Evolutionary conservation across 768 basidiomycete genomes (phyloP).

Genomic region (Collybia nuda): DNA sequence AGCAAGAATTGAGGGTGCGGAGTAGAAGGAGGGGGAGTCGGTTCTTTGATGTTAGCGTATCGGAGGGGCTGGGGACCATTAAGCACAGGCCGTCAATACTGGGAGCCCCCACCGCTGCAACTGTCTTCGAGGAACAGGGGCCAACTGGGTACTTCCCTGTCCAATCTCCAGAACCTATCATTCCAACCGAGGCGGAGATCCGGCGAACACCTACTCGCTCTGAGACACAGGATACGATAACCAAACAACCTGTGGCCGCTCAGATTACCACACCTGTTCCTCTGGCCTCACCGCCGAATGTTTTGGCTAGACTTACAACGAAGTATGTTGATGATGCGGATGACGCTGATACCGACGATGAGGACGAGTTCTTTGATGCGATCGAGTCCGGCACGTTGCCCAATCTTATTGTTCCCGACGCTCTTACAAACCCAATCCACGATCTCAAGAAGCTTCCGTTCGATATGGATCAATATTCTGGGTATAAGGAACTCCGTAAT

Average conservation of each 20-base stretch:
- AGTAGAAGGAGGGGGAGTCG: constrained; percentile 60
- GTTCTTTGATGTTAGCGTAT: constrained; percentile 40
- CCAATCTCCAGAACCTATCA: neutral
- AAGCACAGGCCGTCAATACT: constrained; percentile 18
- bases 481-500: constrained; percentile 65
- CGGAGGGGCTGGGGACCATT: constrained; percentile 10
- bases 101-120: constrained; percentile 2
- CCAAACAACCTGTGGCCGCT: neutral
- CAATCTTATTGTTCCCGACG: constrained; percentile 68
- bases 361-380: constrained; percentile 98
- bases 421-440: constrained; percentile 45
- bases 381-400: constrained; percentile 83
- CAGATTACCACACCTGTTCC: neutral
- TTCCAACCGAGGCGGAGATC: neutral
- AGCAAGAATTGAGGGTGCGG: constrained; percentile 69
- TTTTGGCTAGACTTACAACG: too few relatives aligned
- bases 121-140: constrained; percentile 5
- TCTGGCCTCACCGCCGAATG: neutral
- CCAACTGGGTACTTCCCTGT: constrained; percentile 1
- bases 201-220: neutral
- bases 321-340: constrained; percentile 5
- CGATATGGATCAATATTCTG: constrained; percentile 50
- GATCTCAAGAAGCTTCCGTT: constrained; percentile 16
- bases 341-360: constrained; percentile 63
- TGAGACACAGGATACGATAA: neutral